Evolutionary conservation across 345 rosid genomes (phyloP), one percentile per base, ranked within the genome.

Genomic region (Salix caprea): DNA sequence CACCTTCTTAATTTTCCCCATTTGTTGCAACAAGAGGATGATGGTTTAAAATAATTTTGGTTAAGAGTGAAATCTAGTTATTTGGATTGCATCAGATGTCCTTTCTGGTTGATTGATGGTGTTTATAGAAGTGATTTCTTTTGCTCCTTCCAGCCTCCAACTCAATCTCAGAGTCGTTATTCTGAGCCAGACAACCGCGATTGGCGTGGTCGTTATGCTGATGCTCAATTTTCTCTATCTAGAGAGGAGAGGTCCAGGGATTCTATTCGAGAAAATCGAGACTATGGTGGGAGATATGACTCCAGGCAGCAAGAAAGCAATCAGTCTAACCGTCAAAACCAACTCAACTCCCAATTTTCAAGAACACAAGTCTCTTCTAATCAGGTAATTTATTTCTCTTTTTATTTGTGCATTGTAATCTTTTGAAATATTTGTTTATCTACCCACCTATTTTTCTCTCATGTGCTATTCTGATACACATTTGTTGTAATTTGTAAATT

Each of bases 161-260:
- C 6, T 86, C 91, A 85, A 82, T 28, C 77, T 81, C 95, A 76
- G 80, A 82, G 73, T 78, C 95, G 98, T 44, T 93, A 83, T 75
- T 80, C 90, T 39, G 96, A 96, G 85, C 87, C 90, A 37, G 98
- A 93, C 83, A 96, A 83, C 81, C 98, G 98, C 70, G 96, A 96
- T 75, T 96, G 97, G 98, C 97, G 91, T 72, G 86, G 77, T 36
- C 97, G 97, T 76, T 74, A 91, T 61, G 87, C 91, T 64, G 92
- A 91, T 61, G 87, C 91, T 67, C 93, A 86, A 62, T 50, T 82
- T 74, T 48, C 90, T 80, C 23, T 87, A 12, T 40, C 93, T 70
- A 90, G 92, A 70, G 97, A 92, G 82, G 97, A 92, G 75, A 78
- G 90, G 77, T 87, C 96, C 18, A 84, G 90, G 88, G 93, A 92